These are phyloP conservation scores for Saccharomyces paradoxus DNA, from an alignment of 805 yeast genomes.

Conservation along the genomic window DNA sequence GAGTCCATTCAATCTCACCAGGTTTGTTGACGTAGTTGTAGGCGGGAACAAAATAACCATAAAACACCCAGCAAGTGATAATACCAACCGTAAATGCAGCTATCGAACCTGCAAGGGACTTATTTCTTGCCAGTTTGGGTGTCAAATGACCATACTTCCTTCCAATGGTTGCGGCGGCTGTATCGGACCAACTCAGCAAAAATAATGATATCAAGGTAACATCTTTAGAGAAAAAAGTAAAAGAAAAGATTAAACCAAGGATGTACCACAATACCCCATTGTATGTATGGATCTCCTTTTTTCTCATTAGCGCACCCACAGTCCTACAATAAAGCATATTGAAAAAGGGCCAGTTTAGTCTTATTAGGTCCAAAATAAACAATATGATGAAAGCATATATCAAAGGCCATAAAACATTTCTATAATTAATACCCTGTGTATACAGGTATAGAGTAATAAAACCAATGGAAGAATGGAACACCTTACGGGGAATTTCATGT, in stretches of 20 bases:
- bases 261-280: slow-evolving; percentile 89
- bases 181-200: slow-evolving; percentile 91
- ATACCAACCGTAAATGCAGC: slow-evolving; percentile 80
- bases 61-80: slow-evolving; percentile 54
- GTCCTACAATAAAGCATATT: slow-evolving; percentile 57
- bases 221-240: slow-evolving; percentile 68
- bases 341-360: slow-evolving; percentile 54
- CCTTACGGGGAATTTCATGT: slow-evolving; percentile 85
- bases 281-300: slow-evolving; percentile 58
- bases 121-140: slow-evolving; percentile 63
- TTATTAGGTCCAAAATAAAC: slow-evolving; percentile 54
- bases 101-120: slow-evolving; percentile 81
- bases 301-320: slow-evolving; percentile 80
- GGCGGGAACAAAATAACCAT: slow-evolving; percentile 63
- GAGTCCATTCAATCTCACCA: slow-evolving; percentile 58
- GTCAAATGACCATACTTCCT: slow-evolving; percentile 78
- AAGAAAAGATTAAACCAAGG: slow-evolving; percentile 67
- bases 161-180: slow-evolving; percentile 93
- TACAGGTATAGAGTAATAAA: slow-evolving; percentile 69
- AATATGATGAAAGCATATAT: slow-evolving; percentile 47
- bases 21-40: slow-evolving; percentile 47
- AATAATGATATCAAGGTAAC: slow-evolving; percentile 67
- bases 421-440: slow-evolving; percentile 47
- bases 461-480: slow-evolving; percentile 84
- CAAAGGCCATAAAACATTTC: slow-evolving; percentile 54